Evolutionary conservation across 208 protist genomes (phyloP).

Genomic region (Crithidia expoeki): DNA sequence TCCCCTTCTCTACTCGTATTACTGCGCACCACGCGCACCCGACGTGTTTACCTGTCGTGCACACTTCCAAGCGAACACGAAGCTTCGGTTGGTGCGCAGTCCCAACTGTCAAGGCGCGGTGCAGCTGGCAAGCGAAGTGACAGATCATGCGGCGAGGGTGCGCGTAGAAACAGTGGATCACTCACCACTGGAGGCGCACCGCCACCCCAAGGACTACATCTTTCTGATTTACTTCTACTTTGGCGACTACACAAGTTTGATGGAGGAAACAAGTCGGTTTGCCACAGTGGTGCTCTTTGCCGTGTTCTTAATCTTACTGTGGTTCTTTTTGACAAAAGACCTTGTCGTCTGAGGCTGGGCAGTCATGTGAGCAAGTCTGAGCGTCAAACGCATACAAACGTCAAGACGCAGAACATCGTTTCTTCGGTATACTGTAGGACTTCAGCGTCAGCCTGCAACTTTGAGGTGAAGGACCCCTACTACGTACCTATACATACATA

Average conservation of each 20-base stretch:
- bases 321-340: slow-evolving; percentile 76
- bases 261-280: slow-evolving; percentile 38
- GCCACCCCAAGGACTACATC: slow-evolving; percentile 36
- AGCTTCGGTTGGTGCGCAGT: slow-evolving; percentile 41
- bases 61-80: slow-evolving; percentile 28
- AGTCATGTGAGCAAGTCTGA: too few relatives aligned
- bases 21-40: slow-evolving; percentile 58
- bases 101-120: slow-evolving; percentile 46
- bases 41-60: slow-evolving; percentile 48
- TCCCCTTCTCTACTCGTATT: slow-evolving; percentile 57
- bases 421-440: background rate
- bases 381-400: too few relatives aligned
- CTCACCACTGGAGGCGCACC: slow-evolving; percentile 20
- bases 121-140: slow-evolving; percentile 31
- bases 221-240: slow-evolving; percentile 61
- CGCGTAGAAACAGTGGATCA: slow-evolving; percentile 32
- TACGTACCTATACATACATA: too few relatives aligned
- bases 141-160: slow-evolving; percentile 28
- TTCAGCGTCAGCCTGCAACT: too few relatives aligned
- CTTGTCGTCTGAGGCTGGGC: slow-evolving; percentile 26
- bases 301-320: slow-evolving; percentile 46
- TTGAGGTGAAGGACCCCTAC: too few relatives aligned
- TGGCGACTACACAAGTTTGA: slow-evolving; percentile 23
- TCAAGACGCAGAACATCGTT: too few relatives aligned
- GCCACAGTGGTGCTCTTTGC: slow-evolving; percentile 35